Evolutionary conservation across 78 protist species (phyloP), one percentile per base, ranked within the genome.

Genomic region (Dictyostelium purpureum): DNA sequence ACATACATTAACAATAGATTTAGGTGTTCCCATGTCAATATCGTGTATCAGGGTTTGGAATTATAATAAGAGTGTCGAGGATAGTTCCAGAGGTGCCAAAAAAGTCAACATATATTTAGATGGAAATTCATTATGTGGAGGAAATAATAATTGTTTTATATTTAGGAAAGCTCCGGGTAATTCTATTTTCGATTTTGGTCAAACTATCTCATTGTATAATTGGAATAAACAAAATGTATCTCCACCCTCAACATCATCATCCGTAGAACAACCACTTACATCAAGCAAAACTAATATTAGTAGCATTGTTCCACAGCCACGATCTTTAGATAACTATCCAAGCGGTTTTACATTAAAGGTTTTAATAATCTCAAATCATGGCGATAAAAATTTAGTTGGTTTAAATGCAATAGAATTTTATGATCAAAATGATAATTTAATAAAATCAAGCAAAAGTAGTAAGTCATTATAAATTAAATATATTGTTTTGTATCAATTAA

Each of bases 31-130:
- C 6, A 1, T 31, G 6, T 21, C 69, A 1, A 35, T 91, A 26
- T 87, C 89, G 40, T 79, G 88, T 45, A 49, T 96, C 16, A 75
- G 97, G 19, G 47, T 96, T n/a, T 96, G 96, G 96, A 95, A 95
- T 88, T 96, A 95, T 95, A 96, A 96, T 90, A 96, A 96, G 90
- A 38, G 77, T 51, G 37, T 11, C 2, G 96, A 88, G n/a, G 94
- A 88, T 52, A 14, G 52, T 21, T 31, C 80, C 18, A 81, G 96
- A 57, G 96, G 96, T 24, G 96, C 80, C 7, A 76, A 83, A 52
- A 31, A 57, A 26, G 43, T 95, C 7, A 38, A 6, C 12, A 74
- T 90, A 21, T 33, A 38, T 66, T 31, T 70, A 9, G 97, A 95
- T 67, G 80, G 70, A 18, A 12, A 21, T 51, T 45, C 9, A 1